phyloP scores from a whole-genome alignment of 2,329 filamentous ascomycete genomes.

The Trichoderma koningiopsis region DNA sequence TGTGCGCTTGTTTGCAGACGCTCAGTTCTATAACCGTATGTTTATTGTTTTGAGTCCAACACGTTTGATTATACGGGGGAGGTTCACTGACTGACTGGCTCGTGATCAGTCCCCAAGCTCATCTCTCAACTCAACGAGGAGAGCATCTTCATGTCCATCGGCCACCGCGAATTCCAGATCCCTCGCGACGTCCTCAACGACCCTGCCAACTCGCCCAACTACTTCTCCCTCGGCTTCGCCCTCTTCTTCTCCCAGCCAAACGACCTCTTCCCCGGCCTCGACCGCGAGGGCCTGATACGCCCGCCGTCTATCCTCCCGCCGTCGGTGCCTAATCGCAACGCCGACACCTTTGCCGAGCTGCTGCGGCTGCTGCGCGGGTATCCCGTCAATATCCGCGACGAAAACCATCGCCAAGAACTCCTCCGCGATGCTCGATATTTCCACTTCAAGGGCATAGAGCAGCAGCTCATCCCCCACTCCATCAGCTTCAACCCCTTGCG shows the following conservation, averaged over 20 bases:
- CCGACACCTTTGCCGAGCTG: constrained; percentile 82
- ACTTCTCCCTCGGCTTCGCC: constrained; percentile 88
- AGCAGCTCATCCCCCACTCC: constrained; percentile 76
- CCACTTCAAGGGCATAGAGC: constrained; percentile 88
- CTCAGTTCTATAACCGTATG: constrained; percentile 86
- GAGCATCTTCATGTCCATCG: constrained; percentile 90
- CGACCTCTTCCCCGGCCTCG: constrained; percentile 83
- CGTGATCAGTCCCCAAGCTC: constrained; percentile 71
- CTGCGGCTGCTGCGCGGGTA: constrained; percentile 83
- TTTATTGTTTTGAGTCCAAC: background rate
- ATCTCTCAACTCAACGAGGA: constrained; percentile 90
- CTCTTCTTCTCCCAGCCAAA: constrained; percentile 80
- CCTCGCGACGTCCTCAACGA: constrained; percentile 82
- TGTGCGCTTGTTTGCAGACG: constrained; percentile 89
- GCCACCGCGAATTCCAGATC: constrained; percentile 83
- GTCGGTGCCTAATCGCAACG: constrained; percentile 75
- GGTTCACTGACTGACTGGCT: background rate
- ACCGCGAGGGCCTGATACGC: constrained; percentile 75
- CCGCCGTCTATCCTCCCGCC: constrained; percentile 86
- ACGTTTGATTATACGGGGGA: background rate
- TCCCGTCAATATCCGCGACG: constrained; percentile 72
- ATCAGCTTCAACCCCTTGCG: constrained; percentile 75
- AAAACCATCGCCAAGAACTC: constrained; percentile 74
- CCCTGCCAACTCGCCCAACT: constrained; percentile 91
- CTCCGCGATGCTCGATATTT: constrained; percentile 89